Percentiles rank a stretch among this genome's conserved stretches.
These are phyloP conservation scores for Aspergillus chevalieri DNA, from an alignment of 2,329 filamentous ascomycete genomes.

Conservation along the genomic window DNA sequence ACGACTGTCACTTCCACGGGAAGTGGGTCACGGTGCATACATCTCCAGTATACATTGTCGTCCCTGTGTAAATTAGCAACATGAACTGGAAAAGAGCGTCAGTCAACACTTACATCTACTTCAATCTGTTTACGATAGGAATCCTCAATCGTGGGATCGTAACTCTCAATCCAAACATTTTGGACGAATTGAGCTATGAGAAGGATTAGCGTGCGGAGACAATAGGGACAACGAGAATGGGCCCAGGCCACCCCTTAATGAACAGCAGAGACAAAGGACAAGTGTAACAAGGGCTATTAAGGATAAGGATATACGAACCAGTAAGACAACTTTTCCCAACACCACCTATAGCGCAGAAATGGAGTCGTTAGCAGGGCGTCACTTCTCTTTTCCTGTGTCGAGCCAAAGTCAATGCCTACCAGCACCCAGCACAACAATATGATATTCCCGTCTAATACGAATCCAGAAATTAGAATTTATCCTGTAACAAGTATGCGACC, in stretches of 20 bases:
- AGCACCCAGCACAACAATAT: slow-evolving; percentile 75
- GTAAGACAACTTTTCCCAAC: slow-evolving; percentile 91
- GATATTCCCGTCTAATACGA: slow-evolving; percentile 62
- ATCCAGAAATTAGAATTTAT: slow-evolving; percentile 15
- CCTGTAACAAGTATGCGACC: slow-evolving; percentile 1
- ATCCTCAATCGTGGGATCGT: slow-evolving; percentile 83
- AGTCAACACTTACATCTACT: slow-evolving; percentile 69
- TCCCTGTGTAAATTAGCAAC: slow-evolving; percentile 50
- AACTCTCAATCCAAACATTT: slow-evolving; percentile 89
- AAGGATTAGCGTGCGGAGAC: slow-evolving; percentile 10
- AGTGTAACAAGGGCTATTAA: slow-evolving; percentile 7
- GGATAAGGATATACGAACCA: slow-evolving; percentile 50
- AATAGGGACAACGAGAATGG: background rate
- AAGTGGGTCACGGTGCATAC: slow-evolving; percentile 44
- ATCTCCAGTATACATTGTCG: slow-evolving; percentile 87
- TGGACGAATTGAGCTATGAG: slow-evolving; percentile 79
- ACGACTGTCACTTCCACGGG: background rate
- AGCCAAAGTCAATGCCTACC: slow-evolving; percentile 43
- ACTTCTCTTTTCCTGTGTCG: background rate
- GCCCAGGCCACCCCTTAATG: background rate
- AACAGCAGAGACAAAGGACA: slow-evolving; percentile 6
- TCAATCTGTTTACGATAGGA: slow-evolving; percentile 83
- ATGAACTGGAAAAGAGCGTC: background rate
- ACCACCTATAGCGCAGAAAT: slow-evolving; percentile 54
- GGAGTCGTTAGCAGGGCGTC: slow-evolving; percentile 13